Percentiles rank a stretch among this genome's conserved stretches.
Evolutionary conservation across 495 filamentous ascomycete species (phyloP).

Genomic region (Hypoxylon crocopeplum): DNA sequence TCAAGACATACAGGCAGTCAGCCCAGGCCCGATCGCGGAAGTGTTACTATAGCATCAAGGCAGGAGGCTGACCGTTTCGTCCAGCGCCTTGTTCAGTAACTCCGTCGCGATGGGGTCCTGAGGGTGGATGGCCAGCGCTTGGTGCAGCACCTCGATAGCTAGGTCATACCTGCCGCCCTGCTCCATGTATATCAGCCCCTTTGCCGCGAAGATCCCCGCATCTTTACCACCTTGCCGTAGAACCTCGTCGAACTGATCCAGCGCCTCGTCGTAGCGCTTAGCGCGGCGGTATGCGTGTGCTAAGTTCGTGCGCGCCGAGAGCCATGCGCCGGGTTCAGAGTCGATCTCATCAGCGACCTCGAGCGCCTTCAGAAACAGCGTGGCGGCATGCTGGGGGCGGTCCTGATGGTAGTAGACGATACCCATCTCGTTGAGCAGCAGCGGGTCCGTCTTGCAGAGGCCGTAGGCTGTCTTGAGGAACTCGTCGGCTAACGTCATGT

Average conservation of each 20-base stretch:
- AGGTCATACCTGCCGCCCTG: slow-evolving; percentile 65
- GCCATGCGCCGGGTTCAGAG: slow-evolving; percentile 82
- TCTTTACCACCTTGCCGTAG: slow-evolving; percentile 77
- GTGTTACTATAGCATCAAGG: slow-evolving; percentile 9
- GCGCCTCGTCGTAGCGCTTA: slow-evolving; percentile 71
- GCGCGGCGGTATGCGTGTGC: slow-evolving; percentile 84
- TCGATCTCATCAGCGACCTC: slow-evolving; percentile 78
- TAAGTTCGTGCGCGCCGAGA: slow-evolving; percentile 86
- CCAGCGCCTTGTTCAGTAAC: slow-evolving; percentile 73
- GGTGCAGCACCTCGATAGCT: slow-evolving; percentile 71
- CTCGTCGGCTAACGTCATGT: slow-evolving; percentile 94
- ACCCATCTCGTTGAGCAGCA: slow-evolving; percentile 94
- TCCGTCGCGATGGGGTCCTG: slow-evolving; percentile 79
- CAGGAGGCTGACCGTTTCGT: slow-evolving; percentile 61
- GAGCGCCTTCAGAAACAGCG: slow-evolving; percentile 77
- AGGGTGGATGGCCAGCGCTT: slow-evolving; percentile 73
- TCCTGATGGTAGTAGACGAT: slow-evolving; percentile 94
- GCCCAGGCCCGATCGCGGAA: background rate
- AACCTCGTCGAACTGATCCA: slow-evolving; percentile 83
- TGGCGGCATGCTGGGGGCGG: slow-evolving; percentile 71
- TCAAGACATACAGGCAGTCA: background rate
- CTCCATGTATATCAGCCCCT: slow-evolving; percentile 77
- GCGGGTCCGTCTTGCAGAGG: slow-evolving; percentile 78
- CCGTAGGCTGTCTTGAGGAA: slow-evolving; percentile 87
- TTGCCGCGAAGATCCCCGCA: slow-evolving; percentile 71